These are phyloP conservation scores for Penicillium paradoxum DNA, from an alignment of 495 filamentous ascomycete species.

Conservation along the genomic window DNA sequence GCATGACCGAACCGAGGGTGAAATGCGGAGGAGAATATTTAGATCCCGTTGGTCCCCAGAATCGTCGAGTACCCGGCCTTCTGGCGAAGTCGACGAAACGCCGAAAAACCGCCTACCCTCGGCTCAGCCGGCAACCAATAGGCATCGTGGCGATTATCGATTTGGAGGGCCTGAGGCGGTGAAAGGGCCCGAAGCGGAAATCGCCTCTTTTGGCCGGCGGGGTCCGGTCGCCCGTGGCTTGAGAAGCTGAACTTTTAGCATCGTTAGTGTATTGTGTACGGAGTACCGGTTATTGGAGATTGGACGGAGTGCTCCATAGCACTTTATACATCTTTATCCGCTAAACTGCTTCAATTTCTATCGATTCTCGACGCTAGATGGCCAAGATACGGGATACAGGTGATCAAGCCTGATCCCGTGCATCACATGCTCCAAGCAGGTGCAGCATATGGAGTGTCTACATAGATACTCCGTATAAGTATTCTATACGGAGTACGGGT, in stretches of 20 bases:
- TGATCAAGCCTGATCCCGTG: too few relatives aligned
- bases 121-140: conserved; percentile 29
- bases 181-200: not conserved
- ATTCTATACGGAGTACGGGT: too few relatives aligned
- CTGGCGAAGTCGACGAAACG: conserved; percentile 15
- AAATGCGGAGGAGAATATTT: conserved; percentile 9
- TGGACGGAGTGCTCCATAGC: too few relatives aligned
- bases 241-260: not conserved
- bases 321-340: too few relatives aligned
- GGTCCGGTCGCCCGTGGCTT: not conserved
- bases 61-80: conserved; percentile 22
- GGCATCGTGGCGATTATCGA: conserved; percentile 18
- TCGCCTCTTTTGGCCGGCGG: not conserved
- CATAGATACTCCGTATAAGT: too few relatives aligned
- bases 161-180: not conserved
- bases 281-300: too few relatives aligned
- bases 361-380: too few relatives aligned
- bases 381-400: too few relatives aligned
- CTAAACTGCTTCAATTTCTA: too few relatives aligned
- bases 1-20: not conserved
- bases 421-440: too few relatives aligned
- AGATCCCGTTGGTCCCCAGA: not conserved
- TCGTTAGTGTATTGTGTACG: too few relatives aligned
- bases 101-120: conserved; percentile 31
- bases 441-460: too few relatives aligned